Evolutionary conservation across 2,329 filamentous ascomycete species (phyloP).

Genomic region (Fusarium graminum): DNA sequence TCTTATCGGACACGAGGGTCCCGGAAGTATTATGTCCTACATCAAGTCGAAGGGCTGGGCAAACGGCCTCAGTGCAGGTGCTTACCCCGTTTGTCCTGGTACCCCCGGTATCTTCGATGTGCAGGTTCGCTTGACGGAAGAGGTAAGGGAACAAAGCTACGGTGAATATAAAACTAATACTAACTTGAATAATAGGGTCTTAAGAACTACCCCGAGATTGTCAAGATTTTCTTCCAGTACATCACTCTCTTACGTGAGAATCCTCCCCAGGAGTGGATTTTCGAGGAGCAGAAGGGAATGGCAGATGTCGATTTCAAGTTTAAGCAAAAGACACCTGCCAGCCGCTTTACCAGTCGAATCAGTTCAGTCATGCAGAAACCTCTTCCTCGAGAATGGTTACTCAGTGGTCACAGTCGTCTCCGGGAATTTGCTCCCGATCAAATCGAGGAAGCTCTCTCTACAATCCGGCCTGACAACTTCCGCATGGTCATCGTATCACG

Average conservation of each 20-base stretch:
- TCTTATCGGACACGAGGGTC: slow-evolving; percentile 91
- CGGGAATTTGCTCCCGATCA: slow-evolving; percentile 83
- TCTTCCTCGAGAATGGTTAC: slow-evolving; percentile 85
- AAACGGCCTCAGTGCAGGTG: slow-evolving; percentile 83
- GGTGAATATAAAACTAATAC: background rate
- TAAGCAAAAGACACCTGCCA: slow-evolving; percentile 91
- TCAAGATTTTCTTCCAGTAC: slow-evolving; percentile 91
- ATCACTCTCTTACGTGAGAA: slow-evolving; percentile 85
- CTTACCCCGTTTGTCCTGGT: slow-evolving; percentile 81
- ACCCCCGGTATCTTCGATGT: slow-evolving; percentile 82
- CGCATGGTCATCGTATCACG: slow-evolving; percentile 85
- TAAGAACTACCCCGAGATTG: slow-evolving; percentile 83
- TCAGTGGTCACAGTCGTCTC: slow-evolving; percentile 83
- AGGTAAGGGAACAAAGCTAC: slow-evolving; percentile 62
- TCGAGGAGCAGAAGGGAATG: slow-evolving; percentile 90
- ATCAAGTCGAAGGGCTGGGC: slow-evolving; percentile 93
- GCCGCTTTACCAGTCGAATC: slow-evolving; percentile 86
- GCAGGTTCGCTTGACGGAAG: slow-evolving; percentile 83
- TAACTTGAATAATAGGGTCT: slow-evolving; percentile 64
- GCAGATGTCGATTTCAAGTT: slow-evolving; percentile 96
- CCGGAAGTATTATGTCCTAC: slow-evolving; percentile 90
- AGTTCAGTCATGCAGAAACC: slow-evolving; percentile 93
- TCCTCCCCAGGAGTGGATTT: slow-evolving; percentile 91
- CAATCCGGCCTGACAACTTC: slow-evolving; percentile 89
- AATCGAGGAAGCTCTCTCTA: slow-evolving; percentile 80